phyloP scores from a whole-genome alignment of 192 early-diverging fungal species.

The Podochytrium sp. region DNA sequence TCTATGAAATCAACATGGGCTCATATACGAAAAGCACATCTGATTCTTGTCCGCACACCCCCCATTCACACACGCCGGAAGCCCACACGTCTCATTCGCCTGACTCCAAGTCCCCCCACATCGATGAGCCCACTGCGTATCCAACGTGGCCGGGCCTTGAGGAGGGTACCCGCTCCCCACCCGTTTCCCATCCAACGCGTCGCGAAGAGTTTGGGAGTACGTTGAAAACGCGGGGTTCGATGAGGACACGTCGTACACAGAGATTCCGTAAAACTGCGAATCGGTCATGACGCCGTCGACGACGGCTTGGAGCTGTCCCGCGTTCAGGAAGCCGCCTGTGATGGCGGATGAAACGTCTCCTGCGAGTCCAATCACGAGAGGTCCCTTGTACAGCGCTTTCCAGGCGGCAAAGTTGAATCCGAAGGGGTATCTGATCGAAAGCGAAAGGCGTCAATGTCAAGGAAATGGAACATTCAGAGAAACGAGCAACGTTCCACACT shows the following conservation, averaged over 20 bases:
- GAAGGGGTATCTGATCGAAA: no score
- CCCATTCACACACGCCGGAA: background rate
- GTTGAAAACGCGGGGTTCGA: background rate
- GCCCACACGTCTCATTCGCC: constrained; percentile 8
- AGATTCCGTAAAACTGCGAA: constrained; percentile 6
- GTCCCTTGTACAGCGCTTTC: background rate
- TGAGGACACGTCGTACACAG: constrained; percentile 23
- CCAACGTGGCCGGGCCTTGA: constrained; percentile 1
- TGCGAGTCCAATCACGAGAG: constrained; percentile 10
- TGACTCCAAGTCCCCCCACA: constrained; percentile 24
- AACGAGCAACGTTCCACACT: no score
- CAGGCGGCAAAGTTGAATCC: constrained; percentile 16
- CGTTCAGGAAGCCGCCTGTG: constrained; percentile 14
- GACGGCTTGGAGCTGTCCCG: constrained; percentile 8
- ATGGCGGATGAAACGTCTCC: constrained; percentile 11
- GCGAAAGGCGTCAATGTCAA: no score
- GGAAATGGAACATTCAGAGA: no score
- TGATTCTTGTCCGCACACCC: background rate
- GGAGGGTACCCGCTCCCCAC: constrained; percentile 14
- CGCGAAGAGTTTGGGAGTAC: constrained; percentile 8
- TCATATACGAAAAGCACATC: background rate
- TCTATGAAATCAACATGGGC: background rate
- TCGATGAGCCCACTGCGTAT: background rate
- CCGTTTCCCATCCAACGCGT: constrained; percentile 8
- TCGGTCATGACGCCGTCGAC: background rate